Conservation (phyloP, 176 grass and related monocot species). For the Oryza nivara region DNA sequence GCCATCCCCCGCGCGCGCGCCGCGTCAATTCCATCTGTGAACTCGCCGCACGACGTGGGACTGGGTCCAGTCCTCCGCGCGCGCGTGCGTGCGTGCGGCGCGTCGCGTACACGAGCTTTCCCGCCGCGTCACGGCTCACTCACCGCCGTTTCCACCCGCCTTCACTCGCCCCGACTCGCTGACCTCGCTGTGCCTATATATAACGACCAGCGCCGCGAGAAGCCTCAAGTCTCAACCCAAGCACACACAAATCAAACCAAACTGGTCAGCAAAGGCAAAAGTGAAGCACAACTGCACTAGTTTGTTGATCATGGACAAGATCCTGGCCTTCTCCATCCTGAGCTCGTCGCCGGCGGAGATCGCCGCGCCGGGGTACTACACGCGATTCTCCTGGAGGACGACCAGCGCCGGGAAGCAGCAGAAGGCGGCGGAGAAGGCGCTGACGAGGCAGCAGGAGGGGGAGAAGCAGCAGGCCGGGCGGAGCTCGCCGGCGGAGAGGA, state of each 20-base stretch:
- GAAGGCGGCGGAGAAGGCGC: neutral
- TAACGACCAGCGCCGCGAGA: neutral
- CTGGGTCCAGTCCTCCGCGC: no score
- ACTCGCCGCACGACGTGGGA: no score
- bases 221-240: neutral
- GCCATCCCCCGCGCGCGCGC: no score
- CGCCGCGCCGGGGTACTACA: neutral
- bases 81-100: no score
- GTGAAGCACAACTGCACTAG: neutral
- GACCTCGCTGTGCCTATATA: neutral
- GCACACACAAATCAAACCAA: neutral
- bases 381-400: conserved; percentile 1
- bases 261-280: neutral
- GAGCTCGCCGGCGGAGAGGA: neutral
- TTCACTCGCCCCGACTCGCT: neutral
- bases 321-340: conserved; percentile 70
- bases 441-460: neutral
- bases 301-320: conserved; percentile 55
- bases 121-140: conserved; percentile 27
- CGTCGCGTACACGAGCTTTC: neutral
- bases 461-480: neutral
- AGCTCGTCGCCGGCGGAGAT: conserved; percentile 61
- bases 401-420: conserved; percentile 8
- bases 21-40: no score
- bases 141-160: neutral